These are phyloP conservation scores for Maudiozyma bulderi DNA, from an alignment of 805 yeast genomes.

Conservation along the genomic window DNA sequence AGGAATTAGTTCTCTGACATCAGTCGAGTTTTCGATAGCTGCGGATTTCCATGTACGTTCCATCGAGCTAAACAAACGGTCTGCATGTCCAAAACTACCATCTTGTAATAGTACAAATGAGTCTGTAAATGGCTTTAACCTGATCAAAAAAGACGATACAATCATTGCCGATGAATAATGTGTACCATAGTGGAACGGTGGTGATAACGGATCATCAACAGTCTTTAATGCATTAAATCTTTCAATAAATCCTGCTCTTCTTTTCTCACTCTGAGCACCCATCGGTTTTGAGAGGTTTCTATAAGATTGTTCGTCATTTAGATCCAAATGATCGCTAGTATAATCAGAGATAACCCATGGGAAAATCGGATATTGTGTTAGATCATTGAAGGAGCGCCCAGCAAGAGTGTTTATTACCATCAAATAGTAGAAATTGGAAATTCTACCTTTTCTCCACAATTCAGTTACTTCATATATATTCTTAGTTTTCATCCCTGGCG, in stretches of 20 bases:
- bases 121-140: constrained; percentile 73
- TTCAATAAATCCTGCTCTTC: constrained; percentile 58
- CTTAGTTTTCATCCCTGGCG: constrained; percentile 6
- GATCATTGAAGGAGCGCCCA: constrained; percentile 80
- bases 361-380: constrained; percentile 84
- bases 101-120: constrained; percentile 75
- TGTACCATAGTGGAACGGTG: constrained; percentile 87
- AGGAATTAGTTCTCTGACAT: constrained; percentile 79
- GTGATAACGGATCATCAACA: constrained; percentile 47
- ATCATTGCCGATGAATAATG: constrained; percentile 93
- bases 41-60: constrained; percentile 78
- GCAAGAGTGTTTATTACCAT: constrained; percentile 76
- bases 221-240: constrained; percentile 63
- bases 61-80: constrained; percentile 64
- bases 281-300: constrained; percentile 79
- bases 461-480: constrained; percentile 41
- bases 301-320: constrained; percentile 49
- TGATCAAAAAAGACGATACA: constrained; percentile 67
- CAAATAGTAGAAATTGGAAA: constrained; percentile 75
- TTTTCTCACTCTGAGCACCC: constrained; percentile 68
- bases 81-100: constrained; percentile 84
- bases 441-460: constrained; percentile 67
- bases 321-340: constrained; percentile 57
- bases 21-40: constrained; percentile 70
- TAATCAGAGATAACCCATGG: constrained; percentile 90